Percentiles rank a stretch among this genome's conserved stretches.
Conservation (phyloP, 1,284 basidiomycete genomes). For the Takashimella koratensis region DNA sequence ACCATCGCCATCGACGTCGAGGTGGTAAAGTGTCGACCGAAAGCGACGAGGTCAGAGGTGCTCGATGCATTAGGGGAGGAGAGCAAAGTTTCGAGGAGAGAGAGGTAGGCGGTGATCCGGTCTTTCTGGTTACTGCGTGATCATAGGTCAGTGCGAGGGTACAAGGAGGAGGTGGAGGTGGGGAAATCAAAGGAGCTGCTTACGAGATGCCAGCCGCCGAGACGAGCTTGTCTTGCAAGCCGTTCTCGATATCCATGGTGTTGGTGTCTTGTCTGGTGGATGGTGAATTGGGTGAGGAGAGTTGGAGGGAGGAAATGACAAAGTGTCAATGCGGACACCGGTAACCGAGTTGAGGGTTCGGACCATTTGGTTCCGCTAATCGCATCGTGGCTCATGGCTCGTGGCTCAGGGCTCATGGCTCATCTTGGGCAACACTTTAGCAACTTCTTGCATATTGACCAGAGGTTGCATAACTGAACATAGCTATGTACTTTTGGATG, state of each 20-base stretch:
- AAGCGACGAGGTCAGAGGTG: slow-evolving; percentile 51
- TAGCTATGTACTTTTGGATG: no score
- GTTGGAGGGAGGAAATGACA: neutral
- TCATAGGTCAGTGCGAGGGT: neutral
- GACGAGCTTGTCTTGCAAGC: slow-evolving; percentile 7
- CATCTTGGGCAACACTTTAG: no score
- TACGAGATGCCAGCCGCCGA: slow-evolving; percentile 10
- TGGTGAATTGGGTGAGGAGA: neutral
- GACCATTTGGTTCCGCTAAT: no score
- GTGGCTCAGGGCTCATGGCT: no score
- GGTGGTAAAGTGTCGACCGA: slow-evolving; percentile 39
- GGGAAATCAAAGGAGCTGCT: neutral
- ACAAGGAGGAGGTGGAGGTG: neutral
- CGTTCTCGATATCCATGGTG: slow-evolving; percentile 18
- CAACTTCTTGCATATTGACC: no score
- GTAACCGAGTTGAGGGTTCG: no score
- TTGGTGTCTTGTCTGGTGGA: neutral
- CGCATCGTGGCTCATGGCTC: no score
- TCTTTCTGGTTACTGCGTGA: slow-evolving; percentile 61
- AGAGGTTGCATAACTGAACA: no score
- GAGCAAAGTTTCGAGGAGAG: slow-evolving; percentile 39
- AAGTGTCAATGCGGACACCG: no score
- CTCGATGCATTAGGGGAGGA: slow-evolving; percentile 54
- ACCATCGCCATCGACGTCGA: slow-evolving; percentile 40
- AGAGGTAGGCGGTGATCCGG: slow-evolving; percentile 67